These are phyloP conservation scores for Rhodotorula sp. DNA, from an alignment of 1,284 basidiomycete species.

Conservation along the genomic window DNA sequence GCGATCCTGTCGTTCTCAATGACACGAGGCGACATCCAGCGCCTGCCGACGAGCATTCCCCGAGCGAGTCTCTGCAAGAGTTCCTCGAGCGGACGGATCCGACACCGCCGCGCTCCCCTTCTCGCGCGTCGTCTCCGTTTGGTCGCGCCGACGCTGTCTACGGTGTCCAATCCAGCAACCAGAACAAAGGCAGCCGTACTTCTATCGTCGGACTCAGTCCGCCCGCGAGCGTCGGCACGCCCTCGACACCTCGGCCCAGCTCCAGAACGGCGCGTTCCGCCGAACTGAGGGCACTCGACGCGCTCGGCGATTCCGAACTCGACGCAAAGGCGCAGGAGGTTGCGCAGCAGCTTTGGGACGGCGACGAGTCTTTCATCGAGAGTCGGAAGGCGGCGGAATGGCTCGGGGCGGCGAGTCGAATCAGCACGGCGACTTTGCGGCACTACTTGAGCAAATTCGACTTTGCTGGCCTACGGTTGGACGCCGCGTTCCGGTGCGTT, in stretches of 20 bases:
- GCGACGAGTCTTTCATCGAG: slow-evolving; percentile 77
- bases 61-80: neutral
- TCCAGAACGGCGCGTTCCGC: neutral
- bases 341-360: slow-evolving; percentile 78
- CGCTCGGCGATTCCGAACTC: slow-evolving; percentile 36
- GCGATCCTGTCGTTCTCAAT: neutral
- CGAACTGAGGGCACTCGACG: neutral
- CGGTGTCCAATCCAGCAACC: neutral
- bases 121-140: neutral
- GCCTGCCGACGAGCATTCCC: neutral
- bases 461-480: slow-evolving; percentile 76
- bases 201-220: slow-evolving; percentile 2
- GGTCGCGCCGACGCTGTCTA: neutral
- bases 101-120: neutral
- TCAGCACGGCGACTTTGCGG: slow-evolving; percentile 72
- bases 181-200: neutral
- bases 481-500: slow-evolving; percentile 80
- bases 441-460: slow-evolving; percentile 89
- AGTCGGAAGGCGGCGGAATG: slow-evolving; percentile 94
- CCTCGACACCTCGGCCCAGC: neutral
- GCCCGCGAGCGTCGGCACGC: neutral
- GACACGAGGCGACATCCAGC: neutral
- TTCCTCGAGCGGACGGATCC: neutral
- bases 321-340: slow-evolving; percentile 69
- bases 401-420: slow-evolving; percentile 77